phyloP scores from a whole-genome alignment of 768 basidiomycete genomes.

The Mycena floridula region DNA sequence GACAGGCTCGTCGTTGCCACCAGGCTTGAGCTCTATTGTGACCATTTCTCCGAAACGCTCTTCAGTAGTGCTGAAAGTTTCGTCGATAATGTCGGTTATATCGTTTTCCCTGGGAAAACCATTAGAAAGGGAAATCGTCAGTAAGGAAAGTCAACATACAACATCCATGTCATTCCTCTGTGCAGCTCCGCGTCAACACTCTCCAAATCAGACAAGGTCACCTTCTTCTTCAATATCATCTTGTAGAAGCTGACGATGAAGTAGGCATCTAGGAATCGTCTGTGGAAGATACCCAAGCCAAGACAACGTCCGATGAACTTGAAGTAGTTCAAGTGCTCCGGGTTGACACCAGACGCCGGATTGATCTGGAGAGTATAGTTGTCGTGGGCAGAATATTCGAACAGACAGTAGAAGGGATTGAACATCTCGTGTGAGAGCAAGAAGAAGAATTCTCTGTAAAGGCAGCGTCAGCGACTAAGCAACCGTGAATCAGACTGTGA shows the following conservation, averaged over 20 bases:
- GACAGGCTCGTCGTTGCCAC: slow-evolving; percentile 79
- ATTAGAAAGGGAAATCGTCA: slow-evolving; percentile 5
- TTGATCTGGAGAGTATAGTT: slow-evolving; percentile 99
- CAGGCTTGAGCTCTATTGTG: slow-evolving; percentile 90
- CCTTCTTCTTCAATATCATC: slow-evolving; percentile 99
- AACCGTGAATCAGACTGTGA: too few species aligned
- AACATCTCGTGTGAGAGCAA: slow-evolving; percentile 99
- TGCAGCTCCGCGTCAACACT: slow-evolving; percentile 94
- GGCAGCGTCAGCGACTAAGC: slow-evolving; percentile 5
- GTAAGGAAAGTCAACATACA: slow-evolving; percentile 47
- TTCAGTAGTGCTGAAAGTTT: slow-evolving; percentile 95
- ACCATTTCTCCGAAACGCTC: slow-evolving; percentile 99
- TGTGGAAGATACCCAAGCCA: slow-evolving; percentile 96
- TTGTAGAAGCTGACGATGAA: slow-evolving; percentile 99
- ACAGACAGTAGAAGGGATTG: slow-evolving; percentile 99
- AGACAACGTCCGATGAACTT: slow-evolving; percentile 97
- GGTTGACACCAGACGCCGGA: slow-evolving; percentile 96
- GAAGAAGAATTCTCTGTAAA: slow-evolving; percentile 96
- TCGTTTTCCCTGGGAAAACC: slow-evolving; percentile 77
- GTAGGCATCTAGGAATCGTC: slow-evolving; percentile 98
- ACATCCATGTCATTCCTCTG: slow-evolving; percentile 97
- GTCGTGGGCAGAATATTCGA: slow-evolving; percentile 99
- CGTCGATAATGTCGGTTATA: slow-evolving; percentile 96
- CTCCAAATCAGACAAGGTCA: slow-evolving; percentile 88
- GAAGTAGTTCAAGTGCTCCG: slow-evolving; percentile 99